phyloP scores from a whole-genome alignment of 805 yeast genomes.

The Ogataea trehaloabstinens region DNA sequence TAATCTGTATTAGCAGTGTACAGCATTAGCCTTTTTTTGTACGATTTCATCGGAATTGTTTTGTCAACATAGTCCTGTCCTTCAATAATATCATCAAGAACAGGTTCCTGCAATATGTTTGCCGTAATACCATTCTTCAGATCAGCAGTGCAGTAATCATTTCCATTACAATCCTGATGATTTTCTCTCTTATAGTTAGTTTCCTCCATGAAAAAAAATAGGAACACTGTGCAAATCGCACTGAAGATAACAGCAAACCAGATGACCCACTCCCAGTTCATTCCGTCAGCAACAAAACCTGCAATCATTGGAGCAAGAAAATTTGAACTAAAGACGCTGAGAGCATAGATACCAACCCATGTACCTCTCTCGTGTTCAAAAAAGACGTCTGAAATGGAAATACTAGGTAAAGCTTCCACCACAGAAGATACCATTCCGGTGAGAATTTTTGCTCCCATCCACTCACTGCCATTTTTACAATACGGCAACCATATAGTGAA shows the following conservation, averaged over 20 bases:
- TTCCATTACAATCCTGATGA: slow-evolving; percentile 21
- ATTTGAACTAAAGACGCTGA: slow-evolving; percentile 51
- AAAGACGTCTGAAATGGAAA: slow-evolving; percentile 46
- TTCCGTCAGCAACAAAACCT: slow-evolving; percentile 50
- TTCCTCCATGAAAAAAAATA: slow-evolving; percentile 51
- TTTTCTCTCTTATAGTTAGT: slow-evolving; percentile 43
- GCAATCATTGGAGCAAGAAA: slow-evolving; percentile 59
- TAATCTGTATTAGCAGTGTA: slow-evolving; percentile 36
- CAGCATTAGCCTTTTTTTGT: slow-evolving; percentile 41
- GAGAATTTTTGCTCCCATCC: slow-evolving; percentile 32
- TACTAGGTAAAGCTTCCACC: slow-evolving; percentile 48
- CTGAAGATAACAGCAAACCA: slow-evolving; percentile 46
- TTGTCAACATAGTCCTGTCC: too few species aligned
- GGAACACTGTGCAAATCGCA: slow-evolving; percentile 38
- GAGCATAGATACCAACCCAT: slow-evolving; percentile 47
- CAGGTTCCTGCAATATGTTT: background rate
- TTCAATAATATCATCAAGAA: background rate
- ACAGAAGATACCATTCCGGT: slow-evolving; percentile 35
- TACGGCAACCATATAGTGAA: slow-evolving; percentile 35
- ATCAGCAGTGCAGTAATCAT: slow-evolving; percentile 19
- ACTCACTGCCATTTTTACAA: slow-evolving; percentile 28
- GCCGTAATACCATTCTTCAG: too few species aligned
- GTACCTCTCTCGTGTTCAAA: slow-evolving; percentile 51
- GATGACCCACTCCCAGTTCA: slow-evolving; percentile 56
- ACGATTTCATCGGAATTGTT: slow-evolving; percentile 34